A percentile compares a stretch with the other conserved stretches of the same genome.
These are phyloP conservation scores for Hypsizygus ulmarius DNA, from an alignment of 1,284 basidiomycete species.

Conservation along the genomic window DNA sequence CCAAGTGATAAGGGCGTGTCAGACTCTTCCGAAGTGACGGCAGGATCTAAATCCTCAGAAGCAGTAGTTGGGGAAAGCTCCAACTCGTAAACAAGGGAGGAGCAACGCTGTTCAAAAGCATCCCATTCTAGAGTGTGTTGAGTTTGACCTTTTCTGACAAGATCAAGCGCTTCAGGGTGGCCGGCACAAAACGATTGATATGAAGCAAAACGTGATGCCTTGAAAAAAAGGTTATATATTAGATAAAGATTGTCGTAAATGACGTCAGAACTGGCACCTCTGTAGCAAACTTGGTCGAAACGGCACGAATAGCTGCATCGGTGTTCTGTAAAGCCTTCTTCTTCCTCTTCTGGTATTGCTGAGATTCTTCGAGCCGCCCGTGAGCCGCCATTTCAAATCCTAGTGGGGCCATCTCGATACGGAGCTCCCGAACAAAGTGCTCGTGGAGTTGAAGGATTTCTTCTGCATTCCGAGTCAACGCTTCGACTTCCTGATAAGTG, in stretches of 20 bases:
- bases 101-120: slow-evolving; percentile 75
- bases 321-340: slow-evolving; percentile 30
- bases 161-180: slow-evolving; percentile 75
- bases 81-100: slow-evolving; percentile 45
- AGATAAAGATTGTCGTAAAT: slow-evolving; percentile 3
- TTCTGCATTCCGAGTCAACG: slow-evolving; percentile 69
- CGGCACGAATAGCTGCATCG: slow-evolving; percentile 50
- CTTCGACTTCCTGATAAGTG: slow-evolving; percentile 50
- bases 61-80: slow-evolving; percentile 20
- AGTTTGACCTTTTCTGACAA: slow-evolving; percentile 64
- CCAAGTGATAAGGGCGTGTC: slow-evolving; percentile 1
- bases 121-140: slow-evolving; percentile 73
- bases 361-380: slow-evolving; percentile 19
- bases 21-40: slow-evolving; percentile 7
- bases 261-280: slow-evolving; percentile 46
- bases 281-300: slow-evolving; percentile 64
- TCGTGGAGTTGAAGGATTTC: slow-evolving; percentile 77
- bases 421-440: slow-evolving; percentile 61
- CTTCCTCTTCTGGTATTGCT: slow-evolving; percentile 13
- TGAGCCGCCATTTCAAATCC: slow-evolving; percentile 42
- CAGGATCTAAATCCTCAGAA: slow-evolving; percentile 5
- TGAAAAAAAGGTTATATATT: slow-evolving; percentile 12
- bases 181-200: slow-evolving; percentile 86
- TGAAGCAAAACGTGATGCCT: slow-evolving; percentile 72
- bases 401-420: slow-evolving; percentile 51